These are phyloP conservation scores for Macrophomina tecta DNA, from an alignment of 2,329 filamentous ascomycete species.

Conservation along the genomic window DNA sequence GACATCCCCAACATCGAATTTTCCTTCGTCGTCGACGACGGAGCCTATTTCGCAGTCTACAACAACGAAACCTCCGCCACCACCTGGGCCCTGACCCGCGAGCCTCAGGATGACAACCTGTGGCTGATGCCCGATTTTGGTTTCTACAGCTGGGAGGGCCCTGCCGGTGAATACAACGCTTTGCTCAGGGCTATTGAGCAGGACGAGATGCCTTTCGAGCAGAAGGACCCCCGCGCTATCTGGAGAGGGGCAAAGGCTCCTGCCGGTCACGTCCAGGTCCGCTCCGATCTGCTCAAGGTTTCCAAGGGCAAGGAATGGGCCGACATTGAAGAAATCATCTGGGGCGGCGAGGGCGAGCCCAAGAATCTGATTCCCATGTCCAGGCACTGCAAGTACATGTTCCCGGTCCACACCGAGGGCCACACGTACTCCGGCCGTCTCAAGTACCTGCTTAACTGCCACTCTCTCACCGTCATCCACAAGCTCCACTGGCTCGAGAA, in stretches of 20 bases:
- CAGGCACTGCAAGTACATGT: slow-evolving; percentile 35
- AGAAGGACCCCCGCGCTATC: slow-evolving; percentile 33
- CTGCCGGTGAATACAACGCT: slow-evolving; percentile 28
- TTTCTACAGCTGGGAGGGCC: slow-evolving; percentile 30
- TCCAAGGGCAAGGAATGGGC: slow-evolving; percentile 33
- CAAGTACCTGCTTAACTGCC: slow-evolving; percentile 43
- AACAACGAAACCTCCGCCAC: slow-evolving; percentile 24
- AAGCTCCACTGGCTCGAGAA: slow-evolving; percentile 57
- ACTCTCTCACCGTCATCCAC: slow-evolving; percentile 57
- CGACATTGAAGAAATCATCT: slow-evolving; percentile 31
- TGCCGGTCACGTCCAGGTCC: slow-evolving; percentile 31
- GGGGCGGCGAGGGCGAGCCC: slow-evolving; percentile 23
- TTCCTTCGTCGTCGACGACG: slow-evolving; percentile 54
- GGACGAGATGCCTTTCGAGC: slow-evolving; percentile 22
- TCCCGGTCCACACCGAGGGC: slow-evolving; percentile 34
- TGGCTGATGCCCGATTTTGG: slow-evolving; percentile 36
- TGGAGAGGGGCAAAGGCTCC: slow-evolving; percentile 36
- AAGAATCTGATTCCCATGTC: slow-evolving; percentile 32
- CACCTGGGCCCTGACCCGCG: slow-evolving; percentile 26
- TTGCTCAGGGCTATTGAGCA: slow-evolving; percentile 27
- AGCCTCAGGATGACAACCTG: slow-evolving; percentile 24
- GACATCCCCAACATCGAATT: slow-evolving; percentile 59
- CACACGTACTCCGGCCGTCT: slow-evolving; percentile 41
- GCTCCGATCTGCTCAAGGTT: slow-evolving; percentile 33
- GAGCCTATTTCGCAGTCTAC: slow-evolving; percentile 26